Base-by-base conservation (phyloP, 208 protist species). In the Porcisia hertigi region DNA sequence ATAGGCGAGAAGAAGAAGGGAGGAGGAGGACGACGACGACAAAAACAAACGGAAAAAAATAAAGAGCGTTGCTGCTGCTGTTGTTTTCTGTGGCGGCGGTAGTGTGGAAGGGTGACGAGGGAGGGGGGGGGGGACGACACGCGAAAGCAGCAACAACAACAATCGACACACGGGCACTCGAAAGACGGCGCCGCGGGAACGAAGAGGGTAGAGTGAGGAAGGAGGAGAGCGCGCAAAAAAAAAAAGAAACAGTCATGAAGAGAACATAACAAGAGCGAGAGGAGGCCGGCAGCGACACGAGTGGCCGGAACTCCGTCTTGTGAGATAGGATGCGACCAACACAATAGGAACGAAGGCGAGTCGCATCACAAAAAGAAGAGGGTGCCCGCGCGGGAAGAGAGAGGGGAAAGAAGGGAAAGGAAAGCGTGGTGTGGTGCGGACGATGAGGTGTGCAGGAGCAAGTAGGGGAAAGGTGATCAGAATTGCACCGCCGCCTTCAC, bases 81-180 rank as follows among this genome's bases (percentile, higher is more conserved):
- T 30, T 30, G 30, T 30, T 30, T 30, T 30, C 30, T 30, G 30
- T 30, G 30, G 30, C 30, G 30, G 30, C 30, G 30, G 30, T 30
- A 0, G 47, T 62, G 52, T 36, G 52, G 49, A 43, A 5, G 47
- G 41, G 9, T 59, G 18, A n/a, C 30, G 34, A n/a, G 12, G 20
- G 11, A 52, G 47, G 47, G 47, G 30, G 45, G 49, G 47, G 54
- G 70, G 23, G 71, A 57, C 54, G 39, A 76, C n/a, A 81, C 11
- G 71, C 53, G 76, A 47, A 63, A 2, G 55, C 9, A 60, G 23
- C 30, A 41, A 43, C 20, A 43, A 39, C 14, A 30, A 49, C 12
- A 25, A 69, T 54, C 7, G 9, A 54, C 18, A 20, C 41, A 43
- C 14, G 23, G 11, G 23, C 43, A 1, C 47, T 7, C 18, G 16